Conservation (phyloP, 495 filamentous ascomycete species). For the Neurospora sp. region DNA sequence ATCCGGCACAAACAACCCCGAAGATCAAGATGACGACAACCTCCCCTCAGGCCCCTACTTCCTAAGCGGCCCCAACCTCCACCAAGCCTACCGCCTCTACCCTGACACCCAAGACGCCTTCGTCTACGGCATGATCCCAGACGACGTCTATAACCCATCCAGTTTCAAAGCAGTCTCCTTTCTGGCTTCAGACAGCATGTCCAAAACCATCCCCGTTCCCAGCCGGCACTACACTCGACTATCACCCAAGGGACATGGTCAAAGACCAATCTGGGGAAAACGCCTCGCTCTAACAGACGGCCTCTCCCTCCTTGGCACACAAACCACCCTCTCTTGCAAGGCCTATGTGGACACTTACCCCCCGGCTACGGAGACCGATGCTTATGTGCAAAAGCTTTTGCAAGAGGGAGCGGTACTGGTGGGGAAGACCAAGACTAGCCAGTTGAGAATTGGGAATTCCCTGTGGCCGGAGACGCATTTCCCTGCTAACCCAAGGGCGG, state of each 20-base stretch:
- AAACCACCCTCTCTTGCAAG: constrained; percentile 33
- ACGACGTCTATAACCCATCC: neutral
- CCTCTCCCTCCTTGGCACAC: constrained; percentile 32
- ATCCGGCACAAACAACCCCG: neutral
- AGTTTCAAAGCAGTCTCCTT: neutral
- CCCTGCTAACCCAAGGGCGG: constrained; percentile 40
- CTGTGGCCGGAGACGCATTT: constrained; percentile 17
- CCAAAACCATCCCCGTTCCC: constrained; percentile 24
- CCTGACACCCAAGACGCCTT: constrained; percentile 10
- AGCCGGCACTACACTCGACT: constrained; percentile 32
- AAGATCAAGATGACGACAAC: neutral
- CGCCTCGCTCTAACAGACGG: constrained; percentile 39
- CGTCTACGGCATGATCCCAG: constrained; percentile 2
- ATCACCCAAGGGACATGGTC: neutral
- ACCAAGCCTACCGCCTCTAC: constrained; percentile 11
- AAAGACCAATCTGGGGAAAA: constrained; percentile 11
- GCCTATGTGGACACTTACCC: constrained; percentile 31
- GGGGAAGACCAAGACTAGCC: constrained; percentile 38
- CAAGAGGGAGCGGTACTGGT: constrained; percentile 37
- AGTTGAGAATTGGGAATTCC: constrained; percentile 25
- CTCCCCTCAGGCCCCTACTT: constrained; percentile 15
- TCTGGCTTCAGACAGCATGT: neutral
- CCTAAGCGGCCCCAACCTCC: constrained; percentile 5
- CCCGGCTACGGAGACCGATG: constrained; percentile 19
- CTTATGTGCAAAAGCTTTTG: constrained; percentile 29